Conservation (phyloP, 2,329 filamentous ascomycete genomes). For the Saccharata proteae region DNA sequence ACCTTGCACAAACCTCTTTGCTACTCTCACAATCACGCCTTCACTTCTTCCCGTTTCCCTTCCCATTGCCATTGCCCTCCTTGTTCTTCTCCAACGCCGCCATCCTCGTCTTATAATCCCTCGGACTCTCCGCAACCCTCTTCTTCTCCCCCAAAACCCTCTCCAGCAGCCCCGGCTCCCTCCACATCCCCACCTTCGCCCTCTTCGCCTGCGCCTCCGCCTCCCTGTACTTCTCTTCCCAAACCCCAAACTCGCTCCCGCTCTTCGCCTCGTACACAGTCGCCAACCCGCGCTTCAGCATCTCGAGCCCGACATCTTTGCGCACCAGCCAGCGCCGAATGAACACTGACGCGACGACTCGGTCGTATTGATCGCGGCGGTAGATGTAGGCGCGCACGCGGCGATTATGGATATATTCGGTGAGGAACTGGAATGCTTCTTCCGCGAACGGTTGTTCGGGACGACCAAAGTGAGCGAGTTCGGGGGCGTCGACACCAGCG, state of each 20-base stretch:
- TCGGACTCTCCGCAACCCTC: conserved; percentile 59
- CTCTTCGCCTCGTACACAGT: conserved; percentile 90
- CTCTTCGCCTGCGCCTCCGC: conserved; percentile 44
- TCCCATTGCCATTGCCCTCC: conserved; percentile 11
- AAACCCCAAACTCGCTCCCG: conserved; percentile 74
- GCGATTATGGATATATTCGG: conserved; percentile 54
- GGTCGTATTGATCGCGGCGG: conserved; percentile 80
- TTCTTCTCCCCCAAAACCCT: conserved; percentile 36
- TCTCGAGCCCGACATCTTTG: conserved; percentile 75
- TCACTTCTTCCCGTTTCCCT: too few species aligned
- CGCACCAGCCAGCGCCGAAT: conserved; percentile 56
- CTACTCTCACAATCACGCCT: too few species aligned
- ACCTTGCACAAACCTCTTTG: too few species aligned
- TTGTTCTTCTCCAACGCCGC: conserved; percentile 29
- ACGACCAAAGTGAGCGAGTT: conserved; percentile 82
- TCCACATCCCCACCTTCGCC: conserved; percentile 53
- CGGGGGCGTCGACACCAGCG: conserved; percentile 86
- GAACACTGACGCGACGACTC: conserved; percentile 76
- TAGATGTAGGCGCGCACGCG: conserved; percentile 75
- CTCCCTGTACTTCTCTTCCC: conserved; percentile 48
- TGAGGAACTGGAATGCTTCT: conserved; percentile 77
- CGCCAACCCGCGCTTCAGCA: conserved; percentile 74
- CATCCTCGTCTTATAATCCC: conserved; percentile 67
- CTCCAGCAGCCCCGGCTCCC: conserved; percentile 28
- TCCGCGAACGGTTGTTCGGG: conserved; percentile 72